Base-by-base conservation (phyloP, 805 yeast genomes). In the Priceomyces haplophilus region DNA sequence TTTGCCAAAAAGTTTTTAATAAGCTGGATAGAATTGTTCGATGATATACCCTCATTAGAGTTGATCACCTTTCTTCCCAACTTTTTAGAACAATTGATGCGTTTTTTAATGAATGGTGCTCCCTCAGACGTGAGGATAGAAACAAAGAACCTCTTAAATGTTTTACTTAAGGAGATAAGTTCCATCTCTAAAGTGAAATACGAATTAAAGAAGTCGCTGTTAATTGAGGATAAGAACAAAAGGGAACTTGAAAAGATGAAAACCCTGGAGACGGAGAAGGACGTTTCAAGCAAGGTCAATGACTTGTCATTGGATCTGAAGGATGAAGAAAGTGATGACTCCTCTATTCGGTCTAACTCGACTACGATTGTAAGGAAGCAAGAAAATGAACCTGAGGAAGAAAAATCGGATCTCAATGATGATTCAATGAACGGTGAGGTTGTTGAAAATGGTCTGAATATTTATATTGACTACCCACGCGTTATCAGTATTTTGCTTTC, bases 21-120 rank as follows among this genome's bases (percentile, higher is more conserved):
- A 10, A 87, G 95, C 40, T 93, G 99, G 99, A 75, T 93, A 37
- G 85, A 88, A 49, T 76, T 93, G n/a, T 71, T 93, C 38, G 93
- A 91, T 62, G 88, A 93, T 8, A 88, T 90, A 6, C 98, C 99
- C 0, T 95, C 91, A 41, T 70, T 91, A 41, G 97, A 91, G 53
- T 69, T 93, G 44, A 80, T 93, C 15, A 78, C 95, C 0, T 93
- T 85, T 58, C 69, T 93, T 37, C 97, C 99, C 1, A 85, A 90
- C 30, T 88, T 93, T 58, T 69, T 93, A 31, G 93, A 89, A 38
- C 97, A 93, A 0, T 67, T 91, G 47, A 70, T 91, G 36, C 76
- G 82, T 15, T 91, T 88, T 54, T 69, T 91, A 37, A 65, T 62
- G 61, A 86, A 87, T 49, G 91, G 87, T 51, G 74, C 91, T 2